These are phyloP conservation scores for Forsythia suspensa DNA, from an alignment of 257 asterid genomes.

Conservation along the genomic window DNA sequence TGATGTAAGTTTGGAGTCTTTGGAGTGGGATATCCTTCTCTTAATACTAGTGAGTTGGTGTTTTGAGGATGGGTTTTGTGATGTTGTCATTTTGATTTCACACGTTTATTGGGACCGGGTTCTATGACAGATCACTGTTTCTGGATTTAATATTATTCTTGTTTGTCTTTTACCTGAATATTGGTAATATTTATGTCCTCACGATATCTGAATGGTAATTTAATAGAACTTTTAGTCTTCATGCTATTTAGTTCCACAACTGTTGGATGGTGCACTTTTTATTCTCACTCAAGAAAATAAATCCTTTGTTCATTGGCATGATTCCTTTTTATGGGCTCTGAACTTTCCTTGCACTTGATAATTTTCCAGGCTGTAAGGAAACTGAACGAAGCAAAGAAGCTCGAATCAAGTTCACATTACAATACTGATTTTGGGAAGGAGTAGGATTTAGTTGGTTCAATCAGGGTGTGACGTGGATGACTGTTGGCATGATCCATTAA, in stretches of 20 bases:
- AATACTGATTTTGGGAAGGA: conserved; percentile 90
- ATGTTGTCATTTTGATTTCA: background rate
- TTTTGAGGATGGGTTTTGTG: background rate
- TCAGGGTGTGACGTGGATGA: background rate
- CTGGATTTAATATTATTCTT: background rate
- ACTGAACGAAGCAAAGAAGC: conserved; percentile 93
- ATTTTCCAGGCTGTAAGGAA: conserved; percentile 78
- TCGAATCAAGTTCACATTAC: conserved; percentile 86
- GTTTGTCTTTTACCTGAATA: background rate
- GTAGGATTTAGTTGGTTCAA: conserved; percentile 20
- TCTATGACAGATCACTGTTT: background rate
- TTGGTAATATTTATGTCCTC: background rate
- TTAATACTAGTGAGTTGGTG: too few species aligned
- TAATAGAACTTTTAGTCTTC: background rate
- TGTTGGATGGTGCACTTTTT: too few species aligned
- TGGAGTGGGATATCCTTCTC: background rate
- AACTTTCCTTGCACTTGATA: background rate
- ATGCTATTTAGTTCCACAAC: background rate
- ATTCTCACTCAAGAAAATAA: background rate
- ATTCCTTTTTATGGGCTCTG: background rate
- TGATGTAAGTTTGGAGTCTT: too few species aligned
- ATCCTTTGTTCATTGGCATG: background rate
- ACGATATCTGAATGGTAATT: background rate
- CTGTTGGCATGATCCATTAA: background rate
- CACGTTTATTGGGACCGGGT: background rate